phyloP scores from a whole-genome alignment of 495 filamentous ascomycete genomes.

The Collariella sp. region DNA sequence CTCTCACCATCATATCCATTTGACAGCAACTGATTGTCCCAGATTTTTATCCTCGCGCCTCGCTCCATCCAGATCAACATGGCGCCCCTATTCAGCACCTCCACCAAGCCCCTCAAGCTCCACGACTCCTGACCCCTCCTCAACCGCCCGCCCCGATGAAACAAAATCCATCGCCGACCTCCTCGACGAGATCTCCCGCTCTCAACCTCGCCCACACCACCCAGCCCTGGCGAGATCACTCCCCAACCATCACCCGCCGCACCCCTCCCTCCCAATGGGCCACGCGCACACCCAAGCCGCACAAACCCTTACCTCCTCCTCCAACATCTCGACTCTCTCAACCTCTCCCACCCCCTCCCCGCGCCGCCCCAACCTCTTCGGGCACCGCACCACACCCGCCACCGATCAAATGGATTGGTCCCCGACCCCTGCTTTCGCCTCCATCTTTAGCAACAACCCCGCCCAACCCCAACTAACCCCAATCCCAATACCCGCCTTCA shows the following conservation, averaged over 20 bases:
- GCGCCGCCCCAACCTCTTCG: not conserved
- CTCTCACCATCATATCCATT: not conserved
- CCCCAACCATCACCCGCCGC: not conserved
- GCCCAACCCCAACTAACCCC: too few species aligned
- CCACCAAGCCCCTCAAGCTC: slow-evolving; percentile 14
- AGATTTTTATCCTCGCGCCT: slow-evolving; percentile 41
- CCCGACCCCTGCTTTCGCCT: slow-evolving; percentile 36
- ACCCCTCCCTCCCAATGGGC: slow-evolving; percentile 10
- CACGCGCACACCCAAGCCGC: slow-evolving; percentile 10
- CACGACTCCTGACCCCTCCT: not conserved
- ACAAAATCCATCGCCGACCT: slow-evolving; percentile 31
- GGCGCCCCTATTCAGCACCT: slow-evolving; percentile 46
- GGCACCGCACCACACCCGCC: slow-evolving; percentile 22
- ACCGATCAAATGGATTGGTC: slow-evolving; percentile 74
- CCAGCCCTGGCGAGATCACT: slow-evolving; percentile 17
- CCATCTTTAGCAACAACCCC: not conserved
- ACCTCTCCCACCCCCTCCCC: slow-evolving; percentile 3
- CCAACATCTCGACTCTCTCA: slow-evolving; percentile 12
- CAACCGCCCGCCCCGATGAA: slow-evolving; percentile 10
- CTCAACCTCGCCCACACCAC: slow-evolving; percentile 31
- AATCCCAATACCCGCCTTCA: slow-evolving; percentile 43
- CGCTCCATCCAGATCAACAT: slow-evolving; percentile 46
- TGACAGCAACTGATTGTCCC: slow-evolving; percentile 24
- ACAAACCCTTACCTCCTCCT: slow-evolving; percentile 1
- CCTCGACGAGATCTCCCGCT: slow-evolving; percentile 36